Evolutionary conservation across 805 yeast species (phyloP), one percentile per base, ranked within the genome.

Genomic region (Lipomyces japonicus): DNA sequence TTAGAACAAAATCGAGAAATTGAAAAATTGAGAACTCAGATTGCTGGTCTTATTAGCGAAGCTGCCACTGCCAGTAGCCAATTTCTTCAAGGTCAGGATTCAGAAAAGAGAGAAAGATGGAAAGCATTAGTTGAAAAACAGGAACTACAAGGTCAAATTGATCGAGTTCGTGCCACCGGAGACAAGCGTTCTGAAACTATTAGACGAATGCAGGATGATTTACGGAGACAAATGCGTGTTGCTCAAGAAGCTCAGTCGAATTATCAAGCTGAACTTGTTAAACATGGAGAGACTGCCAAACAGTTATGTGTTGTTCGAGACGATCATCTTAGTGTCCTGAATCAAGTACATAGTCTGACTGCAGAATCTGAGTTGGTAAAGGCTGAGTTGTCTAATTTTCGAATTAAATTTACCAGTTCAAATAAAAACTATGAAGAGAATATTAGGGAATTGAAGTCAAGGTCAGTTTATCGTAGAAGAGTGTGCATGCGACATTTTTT

Each of bases 261-360:
- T 54, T 82, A 80, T 60, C 80, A 79, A 50, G 65, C 68, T 32
- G 86, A 81, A 55, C 68, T 81, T 36, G 72, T 71, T 36, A 73
- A 75, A 55, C 82, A 78, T 58, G 80, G 80, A 2, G 74, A 73
- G n/a, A 73, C 77, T 5, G 64, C 79, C 1, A 68, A 68, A 48
- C 67, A 71, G 10, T 61, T 75, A 3, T 68, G 71, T 19, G 61
- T 63, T 18, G 58, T 79, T 34, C 72, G 78, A 41, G 39, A 56
- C 3, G 69, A 76, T 40, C 55, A 65, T 24, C 64, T 63, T 19
- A 54, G 58, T 25, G 59, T 68, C 45, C 66, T 64, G 44, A 59
- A 62, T 16, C 60, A 64, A 35, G 56, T 67, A 10, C 59, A 61
- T 31, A 53, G 49, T 19, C 47, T 70, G 7, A 41, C 48, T 24